These are phyloP conservation scores for Thermomucor indicae-seudaticae DNA, from an alignment of 371 early-diverging fungal genomes.

Conservation along the genomic window DNA sequence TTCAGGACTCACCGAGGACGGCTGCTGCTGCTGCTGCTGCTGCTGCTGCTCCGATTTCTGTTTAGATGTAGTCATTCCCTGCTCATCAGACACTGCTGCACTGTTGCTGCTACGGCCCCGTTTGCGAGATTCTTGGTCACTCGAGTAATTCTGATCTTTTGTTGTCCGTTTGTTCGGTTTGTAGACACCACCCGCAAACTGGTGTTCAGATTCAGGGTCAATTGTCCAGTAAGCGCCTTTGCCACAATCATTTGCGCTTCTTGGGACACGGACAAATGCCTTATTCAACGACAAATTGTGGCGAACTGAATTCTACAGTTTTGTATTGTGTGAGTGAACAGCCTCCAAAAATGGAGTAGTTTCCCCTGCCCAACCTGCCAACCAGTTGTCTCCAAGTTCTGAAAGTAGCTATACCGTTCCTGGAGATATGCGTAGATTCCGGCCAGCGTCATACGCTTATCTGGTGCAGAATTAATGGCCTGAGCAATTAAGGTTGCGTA, in stretches of 20 bases:
- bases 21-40: neutral
- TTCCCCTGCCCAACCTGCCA: slow-evolving; percentile 62
- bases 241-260: slow-evolving; percentile 87
- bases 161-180: slow-evolving; percentile 6
- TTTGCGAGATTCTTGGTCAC: slow-evolving; percentile 1
- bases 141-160: neutral
- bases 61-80: neutral
- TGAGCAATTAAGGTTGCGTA: slow-evolving; percentile 86
- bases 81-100: neutral
- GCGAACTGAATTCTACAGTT: slow-evolving; percentile 88
- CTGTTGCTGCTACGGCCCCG: neutral
- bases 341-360: slow-evolving; percentile 81
- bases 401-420: slow-evolving; percentile 68
- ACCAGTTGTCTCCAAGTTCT: slow-evolving; percentile 65
- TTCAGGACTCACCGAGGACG: neutral
- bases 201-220: slow-evolving; percentile 5
- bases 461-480: slow-evolving; percentile 72
- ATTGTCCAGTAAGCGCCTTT: slow-evolving; percentile 95
- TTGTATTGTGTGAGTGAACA: slow-evolving; percentile 31
- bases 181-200: slow-evolving; percentile 6
- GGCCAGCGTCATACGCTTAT: slow-evolving; percentile 73
- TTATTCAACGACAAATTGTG: slow-evolving; percentile 98
- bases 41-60: neutral
- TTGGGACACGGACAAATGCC: slow-evolving; percentile 86
- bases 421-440: slow-evolving; percentile 88